Evolutionary conservation across 2,329 filamentous ascomycete genomes (phyloP).

Genomic region (Talaromyces marneffei): DNA sequence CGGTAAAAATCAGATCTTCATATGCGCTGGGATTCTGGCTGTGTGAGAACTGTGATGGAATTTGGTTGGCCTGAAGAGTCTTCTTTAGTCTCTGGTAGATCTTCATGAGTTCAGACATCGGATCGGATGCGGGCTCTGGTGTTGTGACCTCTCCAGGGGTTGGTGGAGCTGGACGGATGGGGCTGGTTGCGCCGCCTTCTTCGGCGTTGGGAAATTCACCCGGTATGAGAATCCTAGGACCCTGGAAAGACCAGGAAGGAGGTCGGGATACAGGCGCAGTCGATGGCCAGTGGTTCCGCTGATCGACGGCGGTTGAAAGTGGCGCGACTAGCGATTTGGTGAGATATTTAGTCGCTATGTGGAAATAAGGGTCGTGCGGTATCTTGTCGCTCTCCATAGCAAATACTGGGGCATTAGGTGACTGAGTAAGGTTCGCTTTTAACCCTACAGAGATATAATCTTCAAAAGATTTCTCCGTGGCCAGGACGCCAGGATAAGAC

Average conservation of each 20-base stretch:
- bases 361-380: constrained; percentile 37
- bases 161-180: constrained; percentile 25
- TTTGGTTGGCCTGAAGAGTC: constrained; percentile 48
- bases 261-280: constrained; percentile 24
- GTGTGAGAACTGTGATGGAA: constrained; percentile 44
- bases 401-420: constrained; percentile 43
- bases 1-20: constrained; percentile 47
- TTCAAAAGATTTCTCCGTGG: constrained; percentile 56
- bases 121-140: constrained; percentile 26
- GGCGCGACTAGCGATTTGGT: constrained; percentile 46
- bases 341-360: constrained; percentile 49
- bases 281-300: constrained; percentile 19
- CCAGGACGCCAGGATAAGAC: constrained; percentile 67
- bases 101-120: constrained; percentile 45
- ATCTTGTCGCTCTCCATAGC: constrained; percentile 32
- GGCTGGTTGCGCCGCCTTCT: constrained; percentile 25
- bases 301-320: constrained; percentile 39
- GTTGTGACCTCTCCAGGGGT: background rate
- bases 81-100: constrained; percentile 54
- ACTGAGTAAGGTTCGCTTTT: constrained; percentile 41
- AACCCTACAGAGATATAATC: constrained; percentile 62
- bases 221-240: constrained; percentile 31
- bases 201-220: constrained; percentile 35
- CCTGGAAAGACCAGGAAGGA: constrained; percentile 22
- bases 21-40: constrained; percentile 33